A percentile compares a stretch with the other conserved stretches of the same genome.
Evolutionary conservation across 371 early-diverging fungal species (phyloP).

Genomic region (Lichtheimia ornata): DNA sequence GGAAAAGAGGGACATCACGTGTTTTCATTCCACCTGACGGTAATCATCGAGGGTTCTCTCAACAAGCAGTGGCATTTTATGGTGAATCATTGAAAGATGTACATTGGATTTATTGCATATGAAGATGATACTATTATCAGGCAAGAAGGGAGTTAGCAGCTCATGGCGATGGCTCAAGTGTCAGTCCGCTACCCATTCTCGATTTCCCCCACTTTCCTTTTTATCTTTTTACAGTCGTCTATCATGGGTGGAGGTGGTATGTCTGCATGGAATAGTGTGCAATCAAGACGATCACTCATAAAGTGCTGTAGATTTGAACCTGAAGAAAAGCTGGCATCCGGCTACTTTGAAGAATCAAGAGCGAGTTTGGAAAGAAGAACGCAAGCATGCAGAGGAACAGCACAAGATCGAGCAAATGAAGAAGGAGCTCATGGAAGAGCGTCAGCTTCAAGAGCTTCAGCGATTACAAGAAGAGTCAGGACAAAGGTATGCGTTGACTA

Average conservation of each 20-base stretch:
- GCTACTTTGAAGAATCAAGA: slow-evolving; percentile 88
- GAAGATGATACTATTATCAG: no score
- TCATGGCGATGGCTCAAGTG: no score
- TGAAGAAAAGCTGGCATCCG: slow-evolving; percentile 99
- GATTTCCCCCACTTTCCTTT: not conserved
- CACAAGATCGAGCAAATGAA: slow-evolving; percentile 85
- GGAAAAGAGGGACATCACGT: no score
- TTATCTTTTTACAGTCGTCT: not conserved
- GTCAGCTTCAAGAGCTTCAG: slow-evolving; percentile 84
- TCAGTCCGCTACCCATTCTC: no score
- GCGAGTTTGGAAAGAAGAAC: slow-evolving; percentile 90
- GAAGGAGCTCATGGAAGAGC: slow-evolving; percentile 91
- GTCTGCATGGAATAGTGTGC: not conserved
- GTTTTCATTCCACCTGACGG: no score
- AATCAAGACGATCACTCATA: not conserved
- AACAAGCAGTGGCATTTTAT: no score
- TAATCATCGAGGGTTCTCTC: no score
- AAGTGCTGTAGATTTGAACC: slow-evolving; percentile 49
- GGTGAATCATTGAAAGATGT: no score
- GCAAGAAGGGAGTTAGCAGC: no score
- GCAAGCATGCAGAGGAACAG: slow-evolving; percentile 81
- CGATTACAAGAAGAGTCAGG: slow-evolving; percentile 81
- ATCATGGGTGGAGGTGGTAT: slow-evolving; percentile 16
- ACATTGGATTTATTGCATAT: no score
- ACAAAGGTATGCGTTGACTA: slow-evolving; percentile 47